These are phyloP conservation scores for Sphaerosporella brunnea DNA, from an alignment of 495 filamentous ascomycete species.

Conservation along the genomic window DNA sequence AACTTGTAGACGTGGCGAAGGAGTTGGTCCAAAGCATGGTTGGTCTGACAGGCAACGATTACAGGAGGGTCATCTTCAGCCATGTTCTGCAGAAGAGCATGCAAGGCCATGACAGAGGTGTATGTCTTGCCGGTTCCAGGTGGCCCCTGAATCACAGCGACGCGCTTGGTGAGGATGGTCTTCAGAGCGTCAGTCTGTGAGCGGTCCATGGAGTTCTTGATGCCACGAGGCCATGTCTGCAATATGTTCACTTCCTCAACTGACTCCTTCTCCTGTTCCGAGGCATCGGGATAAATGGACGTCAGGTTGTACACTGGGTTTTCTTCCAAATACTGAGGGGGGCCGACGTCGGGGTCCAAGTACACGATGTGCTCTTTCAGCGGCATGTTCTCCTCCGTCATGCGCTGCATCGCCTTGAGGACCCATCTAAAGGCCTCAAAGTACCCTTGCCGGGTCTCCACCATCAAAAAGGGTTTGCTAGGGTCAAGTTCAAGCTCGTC, in stretches of 20 bases:
- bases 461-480: constrained; percentile 54
- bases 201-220: constrained; percentile 40
- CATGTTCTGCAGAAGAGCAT: constrained; percentile 47
- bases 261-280: constrained; percentile 25
- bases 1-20: constrained; percentile 47
- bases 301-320: constrained; percentile 34
- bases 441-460: constrained; percentile 52
- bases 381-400: constrained; percentile 45
- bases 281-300: constrained; percentile 24
- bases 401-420: constrained; percentile 54
- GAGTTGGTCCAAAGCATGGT: constrained; percentile 82
- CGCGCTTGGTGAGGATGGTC: constrained; percentile 49
- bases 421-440: constrained; percentile 59
- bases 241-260: constrained; percentile 33
- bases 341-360: constrained; percentile 31
- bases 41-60: constrained; percentile 70
- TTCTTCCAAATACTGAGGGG: constrained; percentile 35
- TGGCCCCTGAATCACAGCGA: constrained; percentile 77
- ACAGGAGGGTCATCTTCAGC: constrained; percentile 46
- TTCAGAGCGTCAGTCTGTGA: constrained; percentile 52
- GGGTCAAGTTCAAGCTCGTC: constrained; percentile 47
- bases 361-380: constrained; percentile 43
- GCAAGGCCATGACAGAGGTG: constrained; percentile 38
- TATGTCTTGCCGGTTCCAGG: constrained; percentile 56
- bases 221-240: constrained; percentile 32